Base-by-base conservation (phyloP, 2,329 filamentous ascomycete genomes). In the Arthroderma sp. region DNA sequence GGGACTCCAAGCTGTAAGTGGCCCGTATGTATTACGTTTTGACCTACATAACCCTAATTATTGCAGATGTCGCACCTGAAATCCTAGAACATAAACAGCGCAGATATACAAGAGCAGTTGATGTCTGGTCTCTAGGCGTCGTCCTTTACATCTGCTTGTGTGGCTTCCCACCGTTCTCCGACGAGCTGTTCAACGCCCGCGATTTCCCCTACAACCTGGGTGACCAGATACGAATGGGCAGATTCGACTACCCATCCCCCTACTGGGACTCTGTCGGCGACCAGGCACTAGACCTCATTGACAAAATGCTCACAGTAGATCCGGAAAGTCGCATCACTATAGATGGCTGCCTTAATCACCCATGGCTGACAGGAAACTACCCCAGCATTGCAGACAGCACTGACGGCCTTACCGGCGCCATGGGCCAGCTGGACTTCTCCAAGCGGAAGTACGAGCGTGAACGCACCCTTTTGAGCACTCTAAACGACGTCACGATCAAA, bases 81-180 rank as follows among this genome's bases (percentile, higher is more conserved):
- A 94, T 98, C 46, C 71, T 98, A 4, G 83, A 87, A 57, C 79
- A 77, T 11, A 81, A 78, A 55, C 77, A 86, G 49, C 80, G 91
- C 52, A 84, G 84, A 58, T 98, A 98, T 66, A 94, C 88, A 44
- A 85, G 87, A 57, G 88, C 88, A 3, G 91, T 98, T 6, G 91
- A 98, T 61, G 74, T 96, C 36, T 96, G 91, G 91, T 94, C 88
- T 1, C 73, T 96, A 1, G 91, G 91, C n/a, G 91, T 98, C 3
- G 89, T 98, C 3, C 73, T 98, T 27, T 98, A 96, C 65, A 96
- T 96, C 55, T 95, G 87, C 60, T 75, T 96, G 4, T 96, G 91
- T 60, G 91, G 91, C 32, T 96, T 96, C 58, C 91, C 89, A 4
- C 91, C 91, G 0, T 98, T 98, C 65, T 94, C 86, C 0, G 91